Base-by-base conservation (phyloP, 306 rosid species). In the Rubus parviflorus region DNA sequence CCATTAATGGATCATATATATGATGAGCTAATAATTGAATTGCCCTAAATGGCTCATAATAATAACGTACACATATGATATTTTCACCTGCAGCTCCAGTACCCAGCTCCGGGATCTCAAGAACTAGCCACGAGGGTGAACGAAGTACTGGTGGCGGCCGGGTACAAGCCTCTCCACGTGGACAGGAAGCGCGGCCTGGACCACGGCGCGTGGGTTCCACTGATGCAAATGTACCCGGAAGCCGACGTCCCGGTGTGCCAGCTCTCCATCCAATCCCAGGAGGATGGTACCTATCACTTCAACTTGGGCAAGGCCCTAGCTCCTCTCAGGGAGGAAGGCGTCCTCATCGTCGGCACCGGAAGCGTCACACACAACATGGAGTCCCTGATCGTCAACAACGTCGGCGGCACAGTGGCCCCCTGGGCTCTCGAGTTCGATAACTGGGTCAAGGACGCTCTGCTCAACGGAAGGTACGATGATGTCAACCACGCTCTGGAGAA, bases 201-300 rank as follows among this genome's bases (percentile, higher is more conserved):
- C 62, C 98, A 93, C 51, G 95, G 97, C 37, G 95, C 95, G 15
- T 93, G 97, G 95, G 91, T 89, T n/a, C 98, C 97, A 19, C 89
- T 93, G 2, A 60, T 85, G 73, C 67, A 91, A 63, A 93, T 93
- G 98, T 93, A 91, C 45, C 98, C 97, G 3, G 97, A 93, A 60
- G 95, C 93, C 52, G 84, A 91, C 46, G 87, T 93, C 20, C 97
- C 97, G 12, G 92, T 91, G 53, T 93, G 98, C 77, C 97, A 91
- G 66, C 80, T 93, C 4, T 93, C 98, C 16, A 85, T 93, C 68
- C 92, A 88, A 78, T 82, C 95, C n/a, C 8, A 77, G 2, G 37
- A 43, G 40, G 87, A 89, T 77, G 98, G 87, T 0, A 85, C 93
- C 40, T 30, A 93, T 14, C 98, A 93, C 74, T 89, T 85, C 81